Conservation (phyloP, 2,329 filamentous ascomycete genomes). For the Davidsoniella eucalypti region DNA sequence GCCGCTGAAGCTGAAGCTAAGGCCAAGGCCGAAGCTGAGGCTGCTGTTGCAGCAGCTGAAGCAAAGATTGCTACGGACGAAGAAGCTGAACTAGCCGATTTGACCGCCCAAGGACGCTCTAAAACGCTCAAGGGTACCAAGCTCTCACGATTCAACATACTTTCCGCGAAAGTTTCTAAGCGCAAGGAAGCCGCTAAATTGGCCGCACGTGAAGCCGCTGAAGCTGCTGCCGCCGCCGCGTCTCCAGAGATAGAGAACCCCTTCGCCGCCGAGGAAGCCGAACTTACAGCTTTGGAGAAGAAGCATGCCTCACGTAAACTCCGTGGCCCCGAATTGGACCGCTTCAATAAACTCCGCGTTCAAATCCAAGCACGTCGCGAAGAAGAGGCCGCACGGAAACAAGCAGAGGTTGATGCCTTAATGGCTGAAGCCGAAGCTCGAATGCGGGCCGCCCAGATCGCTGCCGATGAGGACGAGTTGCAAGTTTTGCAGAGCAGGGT, state of each 20-base stretch:
- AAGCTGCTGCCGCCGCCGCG: background rate
- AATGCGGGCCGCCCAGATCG: constrained; percentile 19
- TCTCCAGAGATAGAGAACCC: constrained; percentile 1
- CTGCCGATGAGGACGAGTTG: constrained; percentile 9
- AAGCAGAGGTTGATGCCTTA: constrained; percentile 4
- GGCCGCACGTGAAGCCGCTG: background rate
- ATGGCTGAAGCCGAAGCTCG: constrained; percentile 11
- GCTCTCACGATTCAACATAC: background rate
- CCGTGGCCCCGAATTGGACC: constrained; percentile 6
- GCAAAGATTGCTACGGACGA: constrained; percentile 1
- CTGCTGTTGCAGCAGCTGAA: background rate
- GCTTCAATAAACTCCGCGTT: constrained; percentile 10
- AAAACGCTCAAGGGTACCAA: background rate
- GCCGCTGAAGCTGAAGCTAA: background rate
- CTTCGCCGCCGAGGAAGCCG: constrained; percentile 34
- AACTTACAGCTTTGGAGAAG: constrained; percentile 31
- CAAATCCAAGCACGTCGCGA: constrained; percentile 4
- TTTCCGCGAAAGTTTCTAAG: background rate
- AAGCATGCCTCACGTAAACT: constrained; percentile 21
- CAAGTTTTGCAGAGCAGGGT: background rate
- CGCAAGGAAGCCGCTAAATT: background rate
- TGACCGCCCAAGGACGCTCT: background rate
- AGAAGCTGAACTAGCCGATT: constrained; percentile 2
- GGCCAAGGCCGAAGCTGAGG: constrained; percentile 2
- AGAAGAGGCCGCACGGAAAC: background rate